Conservation (phyloP, 1,284 basidiomycete species). For the Apiotrichum montevideense region DNA sequence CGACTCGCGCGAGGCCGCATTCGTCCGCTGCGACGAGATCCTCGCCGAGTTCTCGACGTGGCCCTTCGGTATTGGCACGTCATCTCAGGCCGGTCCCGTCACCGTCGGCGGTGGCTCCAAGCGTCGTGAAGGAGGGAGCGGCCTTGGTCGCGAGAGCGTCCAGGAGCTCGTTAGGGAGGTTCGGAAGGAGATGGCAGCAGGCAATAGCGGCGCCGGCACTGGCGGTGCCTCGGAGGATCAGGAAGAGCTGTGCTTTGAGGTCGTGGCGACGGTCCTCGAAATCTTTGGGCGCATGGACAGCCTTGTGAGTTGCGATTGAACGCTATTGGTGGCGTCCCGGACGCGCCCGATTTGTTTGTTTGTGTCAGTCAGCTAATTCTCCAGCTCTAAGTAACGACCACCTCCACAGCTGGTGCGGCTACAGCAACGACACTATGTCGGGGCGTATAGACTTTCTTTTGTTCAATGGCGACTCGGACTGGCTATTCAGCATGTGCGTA, state of each 20-base stretch:
- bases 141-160: conserved; percentile 57
- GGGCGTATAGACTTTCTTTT: too few relatives aligned
- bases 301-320: conserved; percentile 48
- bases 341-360: too few relatives aligned
- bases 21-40: conserved; percentile 84
- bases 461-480: too few relatives aligned
- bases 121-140: conserved; percentile 41
- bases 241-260: conserved; percentile 77
- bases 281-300: conserved; percentile 84
- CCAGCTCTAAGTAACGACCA: too few relatives aligned
- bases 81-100: conserved; percentile 32
- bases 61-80: conserved; percentile 64
- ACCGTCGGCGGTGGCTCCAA: conserved; percentile 36
- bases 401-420: too few relatives aligned
- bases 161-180: conserved; percentile 73
- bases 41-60: conserved; percentile 80
- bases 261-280: conserved; percentile 82
- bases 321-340: too few relatives aligned
- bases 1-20: conserved; percentile 83
- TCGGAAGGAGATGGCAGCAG: conserved; percentile 61
- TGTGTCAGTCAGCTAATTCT: too few relatives aligned
- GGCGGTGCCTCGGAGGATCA: conserved; percentile 55
- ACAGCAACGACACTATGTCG: too few relatives aligned
- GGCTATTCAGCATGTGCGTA: too few relatives aligned
- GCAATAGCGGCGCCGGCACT: conserved; percentile 51